Conservation (phyloP, 2,329 filamentous ascomycete genomes). For the Myriosclerotinia duriaeana region DNA sequence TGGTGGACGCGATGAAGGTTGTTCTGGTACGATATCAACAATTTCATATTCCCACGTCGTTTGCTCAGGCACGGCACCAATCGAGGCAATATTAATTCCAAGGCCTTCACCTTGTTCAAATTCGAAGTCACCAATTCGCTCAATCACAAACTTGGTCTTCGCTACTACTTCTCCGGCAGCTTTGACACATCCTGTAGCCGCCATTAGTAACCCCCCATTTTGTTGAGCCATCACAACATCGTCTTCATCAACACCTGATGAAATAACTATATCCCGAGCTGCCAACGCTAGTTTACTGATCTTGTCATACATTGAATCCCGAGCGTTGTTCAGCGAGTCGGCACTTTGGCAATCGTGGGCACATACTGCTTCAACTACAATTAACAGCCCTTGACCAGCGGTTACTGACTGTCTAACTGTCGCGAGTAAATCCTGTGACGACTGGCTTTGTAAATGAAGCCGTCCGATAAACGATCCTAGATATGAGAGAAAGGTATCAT, state of each 20-base stretch:
- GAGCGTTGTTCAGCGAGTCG: conserved; percentile 65
- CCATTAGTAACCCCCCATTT: conserved; percentile 70
- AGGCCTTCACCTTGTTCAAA: conserved; percentile 57
- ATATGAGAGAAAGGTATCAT: conserved; percentile 87
- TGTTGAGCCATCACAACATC: conserved; percentile 80
- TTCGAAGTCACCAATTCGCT: conserved; percentile 88
- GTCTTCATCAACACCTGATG: conserved; percentile 63
- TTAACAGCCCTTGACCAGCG: conserved; percentile 76
- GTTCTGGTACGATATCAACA: conserved; percentile 14
- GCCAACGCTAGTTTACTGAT: conserved; percentile 79
- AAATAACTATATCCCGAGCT: conserved; percentile 74
- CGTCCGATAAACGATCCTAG: conserved; percentile 90
- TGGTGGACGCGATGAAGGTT: conserved; percentile 44
- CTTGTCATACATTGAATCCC: conserved; percentile 73
- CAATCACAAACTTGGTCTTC: conserved; percentile 80
- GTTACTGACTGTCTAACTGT: conserved; percentile 82
- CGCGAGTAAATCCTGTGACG: conserved; percentile 75
- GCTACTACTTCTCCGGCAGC: conserved; percentile 88
- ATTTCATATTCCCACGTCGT: conserved; percentile 34
- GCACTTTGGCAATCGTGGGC: conserved; percentile 70
- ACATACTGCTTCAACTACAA: conserved; percentile 79
- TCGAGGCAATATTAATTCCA: conserved; percentile 49
- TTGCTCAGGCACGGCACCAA: conserved; percentile 40
- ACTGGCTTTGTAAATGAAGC: conserved; percentile 88
- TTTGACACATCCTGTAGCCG: conserved; percentile 84